Evolutionary conservation across 345 rosid species (phyloP), one percentile per base, ranked within the genome.

Genomic region (Hypericum androsaemum): DNA sequence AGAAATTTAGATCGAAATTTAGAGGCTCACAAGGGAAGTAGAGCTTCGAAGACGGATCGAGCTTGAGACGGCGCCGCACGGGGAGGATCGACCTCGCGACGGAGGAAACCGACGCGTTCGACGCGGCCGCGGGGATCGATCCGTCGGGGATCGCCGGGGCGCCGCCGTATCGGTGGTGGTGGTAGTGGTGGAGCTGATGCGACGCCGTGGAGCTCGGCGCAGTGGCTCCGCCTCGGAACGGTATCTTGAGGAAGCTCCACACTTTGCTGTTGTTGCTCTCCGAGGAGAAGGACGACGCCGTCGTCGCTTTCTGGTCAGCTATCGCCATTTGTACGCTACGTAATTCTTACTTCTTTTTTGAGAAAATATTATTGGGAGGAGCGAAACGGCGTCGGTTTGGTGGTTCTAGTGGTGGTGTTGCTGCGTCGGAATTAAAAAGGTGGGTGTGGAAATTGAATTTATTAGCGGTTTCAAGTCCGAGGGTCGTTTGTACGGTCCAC

Each of bases 221-320:
- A 9, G 57, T 13, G 47, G 49, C 65, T 43, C 54, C 64, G 16
- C 63, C 77, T 22, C 77, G 73, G 65, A 89, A 89, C n/a, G 94
- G 95, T 13, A 82, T 64, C 82, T 81, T 89, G 59, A 89, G 79
- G 64, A 89, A 69, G 13, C 86, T 80, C 97, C 97, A 89, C 50
- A 80, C 84, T 54, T 75, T 80, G 47, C 43, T 65, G 42, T 8
- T 41, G 39, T 6, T 15, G 35, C 86, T 22, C 32, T 22, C 32
- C 32, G 32, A 22, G 32, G 32, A 1, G 32, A 22, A 22, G 4
- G 32, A 22, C 32, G 32, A 22, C 32, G 32, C 87, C 50, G 89
- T 66, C 53, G 72, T 9, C 1, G 76, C 69, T 56, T 75, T 78
- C 37, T 73, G 77, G 46, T 83, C 95, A 43, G 68, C 89, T 53